Conservation (phyloP, 164 flowering plant genomes). For the Akebia trifoliata region DNA sequence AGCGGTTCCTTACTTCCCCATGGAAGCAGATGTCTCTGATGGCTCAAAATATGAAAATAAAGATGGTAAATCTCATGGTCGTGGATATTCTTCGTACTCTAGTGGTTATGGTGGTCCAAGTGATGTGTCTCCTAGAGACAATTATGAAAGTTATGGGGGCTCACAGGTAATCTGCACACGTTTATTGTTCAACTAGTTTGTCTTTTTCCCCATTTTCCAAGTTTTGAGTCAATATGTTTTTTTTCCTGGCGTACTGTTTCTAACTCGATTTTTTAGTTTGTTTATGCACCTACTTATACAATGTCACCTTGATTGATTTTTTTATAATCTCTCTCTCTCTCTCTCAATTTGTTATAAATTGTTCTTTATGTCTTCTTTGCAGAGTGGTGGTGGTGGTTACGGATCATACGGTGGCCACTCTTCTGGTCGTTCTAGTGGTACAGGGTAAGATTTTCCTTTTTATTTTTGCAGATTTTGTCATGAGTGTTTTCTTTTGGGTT, state of each 20-base stretch:
- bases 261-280: no score
- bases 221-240: no score
- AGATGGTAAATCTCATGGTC: conserved; percentile 67
- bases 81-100: conserved; percentile 64
- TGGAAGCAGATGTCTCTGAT: conserved; percentile 57
- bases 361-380: conserved; percentile 15
- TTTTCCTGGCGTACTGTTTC: not conserved
- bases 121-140: conserved; percentile 51
- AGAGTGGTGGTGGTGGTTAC: conserved; percentile 58
- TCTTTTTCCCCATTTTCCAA: no score
- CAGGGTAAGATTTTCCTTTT: conserved; percentile 40
- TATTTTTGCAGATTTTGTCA: not conserved
- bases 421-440: conserved; percentile 53
- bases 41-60: conserved; percentile 58
- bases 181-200: no score
- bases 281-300: no score
- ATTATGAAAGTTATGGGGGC: conserved; percentile 62
- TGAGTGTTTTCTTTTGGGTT: no score
- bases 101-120: conserved; percentile 64
- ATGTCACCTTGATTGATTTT: not conserved
- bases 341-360: no score
- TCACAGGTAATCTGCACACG: conserved; percentile 58
- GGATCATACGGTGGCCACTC: conserved; percentile 71
- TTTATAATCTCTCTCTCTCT: not conserved
- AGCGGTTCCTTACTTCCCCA: conserved; percentile 79